These are phyloP conservation scores for Spathaspora sp. DNA, from an alignment of 805 yeast species.

Conservation along the genomic window DNA sequence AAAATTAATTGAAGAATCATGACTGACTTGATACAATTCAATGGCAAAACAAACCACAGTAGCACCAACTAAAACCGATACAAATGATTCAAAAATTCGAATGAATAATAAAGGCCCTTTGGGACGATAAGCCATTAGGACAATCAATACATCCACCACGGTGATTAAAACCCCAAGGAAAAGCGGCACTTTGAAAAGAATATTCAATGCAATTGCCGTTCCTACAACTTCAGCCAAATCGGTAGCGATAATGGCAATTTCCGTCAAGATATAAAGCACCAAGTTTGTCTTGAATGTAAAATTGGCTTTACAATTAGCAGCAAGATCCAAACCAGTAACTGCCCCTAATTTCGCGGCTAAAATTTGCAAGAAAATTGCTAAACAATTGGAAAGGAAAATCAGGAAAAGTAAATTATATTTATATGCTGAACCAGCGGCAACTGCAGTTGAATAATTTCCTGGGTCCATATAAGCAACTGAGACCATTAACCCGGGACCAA, in stretches of 20 bases:
- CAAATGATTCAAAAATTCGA: constrained; percentile 77
- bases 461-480: constrained; percentile 97
- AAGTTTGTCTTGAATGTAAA: constrained; percentile 60
- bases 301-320: constrained; percentile 79
- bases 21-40: constrained; percentile 68
- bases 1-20: constrained; percentile 43
- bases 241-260: constrained; percentile 86
- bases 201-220: constrained; percentile 80
- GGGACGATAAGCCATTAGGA: constrained; percentile 78
- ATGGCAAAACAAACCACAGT: constrained; percentile 84
- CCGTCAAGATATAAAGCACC: constrained; percentile 72
- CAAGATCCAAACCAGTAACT: constrained; percentile 90
- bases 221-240: constrained; percentile 95
- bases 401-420: constrained; percentile 76
- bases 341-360: constrained; percentile 87
- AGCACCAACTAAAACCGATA: constrained; percentile 69
- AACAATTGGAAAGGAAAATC: constrained; percentile 70
- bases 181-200: constrained; percentile 71
- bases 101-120: constrained; percentile 75
- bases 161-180: constrained; percentile 74
- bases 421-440: constrained; percentile 88
- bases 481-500: constrained; percentile 97
- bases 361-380: constrained; percentile 85
- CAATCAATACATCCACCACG: constrained; percentile 74
- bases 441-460: constrained; percentile 94